Evolutionary conservation across 2,329 filamentous ascomycete species (phyloP), one percentile per base, ranked within the genome.

Genomic region (Fusarium buharicum): DNA sequence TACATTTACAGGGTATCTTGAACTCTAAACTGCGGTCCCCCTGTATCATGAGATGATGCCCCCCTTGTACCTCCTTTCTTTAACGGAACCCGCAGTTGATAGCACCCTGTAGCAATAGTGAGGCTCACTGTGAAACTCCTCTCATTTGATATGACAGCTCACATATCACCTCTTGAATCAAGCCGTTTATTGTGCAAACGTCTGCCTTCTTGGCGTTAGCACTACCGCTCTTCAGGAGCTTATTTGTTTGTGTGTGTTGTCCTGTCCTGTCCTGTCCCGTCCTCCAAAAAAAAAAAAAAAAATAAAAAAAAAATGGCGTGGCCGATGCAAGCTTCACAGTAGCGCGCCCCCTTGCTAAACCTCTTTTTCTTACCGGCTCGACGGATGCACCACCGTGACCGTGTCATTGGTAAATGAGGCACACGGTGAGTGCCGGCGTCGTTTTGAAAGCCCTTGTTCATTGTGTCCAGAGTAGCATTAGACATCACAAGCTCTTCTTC

Each of bases 11-110:
- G 14, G 18, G 18, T 14, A 16, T 45, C 20, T 31, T 6, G 47
- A 54, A 59, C 55, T 59, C 48, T 59, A 55, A 59, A 54, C 9
- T 46, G 16, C 22, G 55, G 54, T 22, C 4, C 53, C 53, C 45
- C 17, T 22, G 24, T 27, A 14, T 43, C 6, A 11, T 20, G 12
- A 20, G 13, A 10, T 20, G 20, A 22, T 22, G 9, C 4, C 9
- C 40, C 18, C 36, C 38, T 17, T 52, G 46, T 31, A 31, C 12
- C 27, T 48, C n/a, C 48, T 36, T 8, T 31, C 20, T 7, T n/a
- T n/a, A n/a, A n/a, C n/a, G n/a, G n/a, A n/a, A n/a, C 9, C 5
- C 24, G 24, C 9, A 27, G 24, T 20, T 16, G 36, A 56, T 57
- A n/a, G n/a, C n/a, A n/a, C n/a, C n/a, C n/a, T n/a, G n/a, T n/a